Base-by-base conservation (phyloP, 1,139 yeast species). In the Lodderomyces orthopsilosis region DNA sequence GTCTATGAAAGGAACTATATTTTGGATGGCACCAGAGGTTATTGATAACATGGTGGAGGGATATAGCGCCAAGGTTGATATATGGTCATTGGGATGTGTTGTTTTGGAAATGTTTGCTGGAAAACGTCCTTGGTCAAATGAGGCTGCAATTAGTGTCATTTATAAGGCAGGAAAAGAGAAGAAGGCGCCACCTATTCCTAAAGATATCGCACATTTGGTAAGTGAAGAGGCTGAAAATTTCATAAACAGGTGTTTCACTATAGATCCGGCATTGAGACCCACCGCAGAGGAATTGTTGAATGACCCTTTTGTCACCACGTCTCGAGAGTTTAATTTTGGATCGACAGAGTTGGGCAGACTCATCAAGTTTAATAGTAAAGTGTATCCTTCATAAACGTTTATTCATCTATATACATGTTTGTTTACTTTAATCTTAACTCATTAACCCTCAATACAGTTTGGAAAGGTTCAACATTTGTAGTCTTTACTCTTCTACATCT, bases 1-100 rank as follows among this genome's bases (percentile, higher is more conserved):
- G 95, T 91, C 98, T 12, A 86, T 85, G 93, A 96, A 94, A 64
- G 99, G 99, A 17, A 91, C 98, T 0, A 91, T 94, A 2, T 94
- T 91, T 61, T 94, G 98, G 98, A 94, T 94, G 98, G 99, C 99
- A 0, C 99, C 99, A 0, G 99, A 94, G 61, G 96, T 94, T 48
- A 90, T 94, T 45, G 89, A 87, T 58, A 83, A 83, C 53, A 82
- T 81, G 32, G 86, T 85, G 52, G 95, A 85, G 59, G 98, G 98
- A 0, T 94, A 94, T 60, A 88, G 95, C 67, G 98, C 98, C 22
- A 94, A 94, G 63, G 90, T 94, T 32, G 95, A 86, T 62, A 85
- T 86, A 32, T 86, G 95, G 95, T 84, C 98, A 0, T 65, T 91
- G 35, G 99, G 98, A 0, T 94, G 99, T 71, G 95, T 94, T 46